phyloP scores from a whole-genome alignment of 495 filamentous ascomycete species.

The Aspergillus coremiiformis region DNA sequence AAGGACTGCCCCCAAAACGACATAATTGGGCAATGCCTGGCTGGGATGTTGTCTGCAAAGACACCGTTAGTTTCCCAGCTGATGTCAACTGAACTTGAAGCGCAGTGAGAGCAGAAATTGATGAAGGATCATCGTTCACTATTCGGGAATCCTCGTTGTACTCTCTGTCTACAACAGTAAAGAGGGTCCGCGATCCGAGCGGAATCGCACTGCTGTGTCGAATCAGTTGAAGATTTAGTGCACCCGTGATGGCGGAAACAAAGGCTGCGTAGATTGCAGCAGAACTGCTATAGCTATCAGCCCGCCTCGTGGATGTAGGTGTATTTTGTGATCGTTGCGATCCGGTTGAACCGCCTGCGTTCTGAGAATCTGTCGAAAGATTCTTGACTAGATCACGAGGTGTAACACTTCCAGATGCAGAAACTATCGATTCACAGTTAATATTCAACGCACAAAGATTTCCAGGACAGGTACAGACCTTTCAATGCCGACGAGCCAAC shows the following conservation, averaged over 20 bases:
- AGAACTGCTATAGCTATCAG: conserved; percentile 30
- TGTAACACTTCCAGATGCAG: conserved; percentile 34
- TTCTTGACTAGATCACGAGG: conserved; percentile 33
- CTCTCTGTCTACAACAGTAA: conserved; percentile 29
- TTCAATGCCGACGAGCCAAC: conserved; percentile 33
- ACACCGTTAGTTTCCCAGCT: conserved; percentile 32
- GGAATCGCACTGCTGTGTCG: conserved; percentile 35
- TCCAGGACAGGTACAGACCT: conserved; percentile 21
- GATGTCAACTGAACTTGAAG: conserved; percentile 35
- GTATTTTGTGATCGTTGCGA: conserved; percentile 25
- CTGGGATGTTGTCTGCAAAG: conserved; percentile 34
- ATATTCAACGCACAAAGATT: not conserved
- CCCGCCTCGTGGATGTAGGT: conserved; percentile 21
- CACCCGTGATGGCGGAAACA: conserved; percentile 37
- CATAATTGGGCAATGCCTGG: conserved; percentile 30
- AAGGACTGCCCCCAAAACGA: conserved; percentile 16
- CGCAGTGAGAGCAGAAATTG: conserved; percentile 29
- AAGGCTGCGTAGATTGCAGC: conserved; percentile 40
- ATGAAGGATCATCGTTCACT: conserved; percentile 24
- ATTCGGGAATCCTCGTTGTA: conserved; percentile 27
- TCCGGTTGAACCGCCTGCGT: conserved; percentile 10
- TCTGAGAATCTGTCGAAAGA: conserved; percentile 30
- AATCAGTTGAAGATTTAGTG: conserved; percentile 35
- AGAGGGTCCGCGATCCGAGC: conserved; percentile 38
- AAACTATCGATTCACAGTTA: conserved; percentile 23